Percentiles rank a stretch among this genome's conserved stretches.
These are phyloP conservation scores for Ligustrum vulgare DNA, from an alignment of 257 asterid genomes.

Conservation along the genomic window DNA sequence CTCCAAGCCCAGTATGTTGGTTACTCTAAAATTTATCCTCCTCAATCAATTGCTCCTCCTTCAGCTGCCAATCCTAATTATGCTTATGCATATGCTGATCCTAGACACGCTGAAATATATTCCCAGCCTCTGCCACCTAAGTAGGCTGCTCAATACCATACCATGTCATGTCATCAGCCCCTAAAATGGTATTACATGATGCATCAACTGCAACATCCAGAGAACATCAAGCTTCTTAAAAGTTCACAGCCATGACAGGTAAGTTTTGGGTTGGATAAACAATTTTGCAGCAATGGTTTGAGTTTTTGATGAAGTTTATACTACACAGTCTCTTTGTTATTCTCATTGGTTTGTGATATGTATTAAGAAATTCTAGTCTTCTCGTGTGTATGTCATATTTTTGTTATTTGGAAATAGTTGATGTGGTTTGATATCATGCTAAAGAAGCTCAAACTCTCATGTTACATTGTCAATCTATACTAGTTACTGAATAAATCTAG, in stretches of 20 bases:
- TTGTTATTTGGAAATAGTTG: conserved; percentile 32
- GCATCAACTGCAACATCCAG: conserved; percentile 54
- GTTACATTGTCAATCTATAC: conserved; percentile 34
- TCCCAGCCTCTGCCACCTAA: conserved; percentile 71
- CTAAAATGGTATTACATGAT: conserved; percentile 42
- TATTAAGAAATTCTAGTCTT: conserved; percentile 44
- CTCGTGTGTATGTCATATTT: conserved; percentile 28
- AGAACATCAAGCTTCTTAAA: conserved; percentile 57
- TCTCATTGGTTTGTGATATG: conserved; percentile 64
- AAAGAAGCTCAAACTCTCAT: conserved; percentile 39
- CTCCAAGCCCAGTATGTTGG: conserved; percentile 62
- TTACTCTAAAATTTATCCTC: conserved; percentile 68
- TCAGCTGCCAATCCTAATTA: conserved; percentile 55
- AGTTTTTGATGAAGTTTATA: conserved; percentile 37
- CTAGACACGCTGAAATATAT: conserved; percentile 62
- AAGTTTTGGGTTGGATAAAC: conserved; percentile 54
- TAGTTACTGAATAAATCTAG: conserved; percentile 33
- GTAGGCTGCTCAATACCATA: conserved; percentile 72
- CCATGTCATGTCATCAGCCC: conserved; percentile 52
- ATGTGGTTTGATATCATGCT: conserved; percentile 46
- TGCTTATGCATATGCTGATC: conserved; percentile 67
- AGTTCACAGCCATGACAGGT: conserved; percentile 55
- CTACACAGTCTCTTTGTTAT: conserved; percentile 39
- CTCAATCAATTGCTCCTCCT: conserved; percentile 68
- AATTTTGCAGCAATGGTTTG: conserved; percentile 74